Evolutionary conservation across 768 basidiomycete species (phyloP).

Genomic region (Suillus brevipes): DNA sequence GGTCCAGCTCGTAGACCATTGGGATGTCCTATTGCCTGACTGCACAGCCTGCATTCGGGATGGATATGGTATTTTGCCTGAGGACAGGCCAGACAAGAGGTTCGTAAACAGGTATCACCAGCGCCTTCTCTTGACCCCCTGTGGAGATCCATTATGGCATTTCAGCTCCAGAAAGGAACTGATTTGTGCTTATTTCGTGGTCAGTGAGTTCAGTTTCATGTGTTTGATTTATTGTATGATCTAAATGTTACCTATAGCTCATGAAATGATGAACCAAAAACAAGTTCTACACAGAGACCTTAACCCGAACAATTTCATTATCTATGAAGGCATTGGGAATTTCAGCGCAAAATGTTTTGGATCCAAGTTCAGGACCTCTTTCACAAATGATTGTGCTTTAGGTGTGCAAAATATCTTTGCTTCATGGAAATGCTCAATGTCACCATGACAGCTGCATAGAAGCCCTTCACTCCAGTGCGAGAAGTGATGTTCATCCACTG

Average conservation of each 20-base stretch:
- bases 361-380: no score
- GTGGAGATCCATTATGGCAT: no score
- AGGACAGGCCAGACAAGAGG: background rate
- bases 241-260: background rate
- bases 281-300: background rate
- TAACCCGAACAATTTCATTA: background rate
- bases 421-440: no score
- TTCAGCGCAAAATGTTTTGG: background rate
- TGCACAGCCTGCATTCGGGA: no score
- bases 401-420: no score
- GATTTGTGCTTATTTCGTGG: slow-evolving; percentile 6
- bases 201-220: slow-evolving; percentile 1
- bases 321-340: background rate
- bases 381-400: no score
- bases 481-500: no score
- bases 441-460: no score
- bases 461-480: no score
- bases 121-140: no score
- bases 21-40: background rate
- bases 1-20: background rate
- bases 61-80: no score
- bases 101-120: background rate
- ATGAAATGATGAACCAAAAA: background rate
- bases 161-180: no score
- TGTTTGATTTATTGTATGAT: background rate